phyloP scores from a whole-genome alignment of 257 asterid genomes.

The Solanum sejunctum region DNA sequence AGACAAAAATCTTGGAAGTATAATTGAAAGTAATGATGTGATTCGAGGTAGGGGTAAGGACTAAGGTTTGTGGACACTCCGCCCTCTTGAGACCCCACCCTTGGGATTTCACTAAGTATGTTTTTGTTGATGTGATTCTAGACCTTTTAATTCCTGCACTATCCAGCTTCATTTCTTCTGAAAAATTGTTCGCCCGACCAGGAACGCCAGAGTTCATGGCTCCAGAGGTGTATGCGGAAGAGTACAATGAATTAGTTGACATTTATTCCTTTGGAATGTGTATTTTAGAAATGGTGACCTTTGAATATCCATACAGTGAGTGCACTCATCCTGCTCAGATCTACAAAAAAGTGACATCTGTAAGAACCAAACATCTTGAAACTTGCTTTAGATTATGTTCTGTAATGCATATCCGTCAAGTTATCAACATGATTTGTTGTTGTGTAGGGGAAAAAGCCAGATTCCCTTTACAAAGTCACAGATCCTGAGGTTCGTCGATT shows the following conservation, averaged over 20 bases:
- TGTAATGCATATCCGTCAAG: not conserved
- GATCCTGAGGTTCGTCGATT: constrained; percentile 74
- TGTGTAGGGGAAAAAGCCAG: constrained; percentile 74
- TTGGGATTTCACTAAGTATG: no score
- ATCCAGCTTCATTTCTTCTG: not conserved
- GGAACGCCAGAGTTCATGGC: constrained; percentile 99
- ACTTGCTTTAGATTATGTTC: not conserved
- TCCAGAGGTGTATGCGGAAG: constrained; percentile 78
- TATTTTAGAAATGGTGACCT: constrained; percentile 80
- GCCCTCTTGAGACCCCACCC: no score
- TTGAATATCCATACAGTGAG: constrained; percentile 84
- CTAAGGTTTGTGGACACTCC: no score
- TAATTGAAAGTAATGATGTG: not conserved
- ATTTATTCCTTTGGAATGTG: constrained; percentile 87
- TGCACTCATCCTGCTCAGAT: constrained; percentile 87
- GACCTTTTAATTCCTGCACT: not conserved
- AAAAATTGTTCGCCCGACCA: not conserved
- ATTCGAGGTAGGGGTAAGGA: not conserved
- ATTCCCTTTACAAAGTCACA: constrained; percentile 60
- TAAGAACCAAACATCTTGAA: constrained; percentile 20
- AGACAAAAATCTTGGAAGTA: not conserved
- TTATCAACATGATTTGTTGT: not conserved
- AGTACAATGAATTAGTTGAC: constrained; percentile 78
- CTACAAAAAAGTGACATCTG: constrained; percentile 76
- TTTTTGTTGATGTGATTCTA: not conserved